Base-by-base conservation (phyloP, 768 basidiomycete species). In the Termitomyces sp. region DNA sequence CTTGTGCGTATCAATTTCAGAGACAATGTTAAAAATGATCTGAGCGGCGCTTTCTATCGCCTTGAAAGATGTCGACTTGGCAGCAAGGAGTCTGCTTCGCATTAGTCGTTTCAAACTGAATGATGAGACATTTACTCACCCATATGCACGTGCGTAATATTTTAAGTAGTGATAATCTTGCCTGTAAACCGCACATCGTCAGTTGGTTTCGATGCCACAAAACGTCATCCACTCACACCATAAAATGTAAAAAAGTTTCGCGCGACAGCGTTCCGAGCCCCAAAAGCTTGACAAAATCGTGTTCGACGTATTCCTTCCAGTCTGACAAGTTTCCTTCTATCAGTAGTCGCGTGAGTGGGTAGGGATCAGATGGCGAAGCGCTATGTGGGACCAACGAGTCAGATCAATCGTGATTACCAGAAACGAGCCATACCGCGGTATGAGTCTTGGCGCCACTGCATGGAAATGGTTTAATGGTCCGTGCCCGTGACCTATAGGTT, bases 391-490 rank as follows among this genome's bases (percentile, higher is more conserved):
- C 14, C 31, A 46, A 37, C 9, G 32, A n/a, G 45, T 59, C 7
- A 53, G 25, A 48, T 46, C 1, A n/a, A 11, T 10, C 1, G 5
- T 25, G 9, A 15, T 43, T 11, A 14, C n/a, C 29, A 1, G 11
- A 14, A 43, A 57, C 17, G 38, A 29, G 25, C 59, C 66, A 58
- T 52, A 81, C 92, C 66, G 68, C 1, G 85, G 83, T 17, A 96
- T 72, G 1, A 77, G 63, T 0, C 79, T 75, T 4, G 65, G 74
- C 1, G 76, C 69, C 14, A 86, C 76, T 0, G 84, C 77, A 68
- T 94, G 91, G 56, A 91, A 76, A 69, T 98, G 94, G 72, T 98
- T 94, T 20, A 98, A 79, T 2, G 95, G 95, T 0, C 94, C 94
- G 57, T 87, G 77, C 0, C 95, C 94, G 10, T 76, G 71, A 0